Percentiles rank a stretch among this genome's conserved stretches.
These are phyloP conservation scores for Crepidotus sp. DNA, from an alignment of 1,284 basidiomycete species.

Conservation along the genomic window DNA sequence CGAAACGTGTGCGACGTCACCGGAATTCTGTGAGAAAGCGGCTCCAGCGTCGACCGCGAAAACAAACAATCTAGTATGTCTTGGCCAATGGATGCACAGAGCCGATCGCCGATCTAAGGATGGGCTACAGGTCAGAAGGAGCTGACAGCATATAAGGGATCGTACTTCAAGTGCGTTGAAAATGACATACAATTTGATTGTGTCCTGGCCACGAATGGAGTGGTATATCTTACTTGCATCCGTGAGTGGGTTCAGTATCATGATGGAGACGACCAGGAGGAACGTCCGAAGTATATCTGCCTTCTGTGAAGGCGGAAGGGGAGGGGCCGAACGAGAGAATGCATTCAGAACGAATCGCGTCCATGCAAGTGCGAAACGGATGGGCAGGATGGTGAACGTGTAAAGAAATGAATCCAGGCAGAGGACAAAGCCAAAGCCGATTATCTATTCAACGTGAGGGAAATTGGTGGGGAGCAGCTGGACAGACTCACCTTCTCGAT, in stretches of 20 bases:
- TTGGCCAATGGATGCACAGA: slow-evolving; percentile 96
- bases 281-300: slow-evolving; percentile 81
- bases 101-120: slow-evolving; percentile 86
- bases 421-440: slow-evolving; percentile 86
- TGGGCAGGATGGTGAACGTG: slow-evolving; percentile 95
- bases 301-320: slow-evolving; percentile 80
- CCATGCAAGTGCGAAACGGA: slow-evolving; percentile 71
- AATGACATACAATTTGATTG: slow-evolving; percentile 98
- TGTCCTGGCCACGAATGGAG: slow-evolving; percentile 96
- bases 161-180: slow-evolving; percentile 94
- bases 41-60: slow-evolving; percentile 82
- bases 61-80: slow-evolving; percentile 96
- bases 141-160: slow-evolving; percentile 8
- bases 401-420: slow-evolving; percentile 98
- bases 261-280: slow-evolving; percentile 69
- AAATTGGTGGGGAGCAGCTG: background rate
- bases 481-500: slow-evolving; percentile 74
- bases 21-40: slow-evolving; percentile 53
- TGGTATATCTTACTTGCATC: slow-evolving; percentile 99
- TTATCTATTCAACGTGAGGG: slow-evolving; percentile 49
- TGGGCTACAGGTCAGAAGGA: slow-evolving; percentile 8
- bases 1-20: slow-evolving; percentile 58
- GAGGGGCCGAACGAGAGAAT: slow-evolving; percentile 39
- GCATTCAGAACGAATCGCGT: slow-evolving; percentile 49
- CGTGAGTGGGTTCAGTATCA: slow-evolving; percentile 74